A percentile compares a stretch with the other conserved stretches of the same genome.
phyloP scores from a whole-genome alignment of 495 filamentous ascomycete genomes.

The Aspergillus funiculosus region DNA sequence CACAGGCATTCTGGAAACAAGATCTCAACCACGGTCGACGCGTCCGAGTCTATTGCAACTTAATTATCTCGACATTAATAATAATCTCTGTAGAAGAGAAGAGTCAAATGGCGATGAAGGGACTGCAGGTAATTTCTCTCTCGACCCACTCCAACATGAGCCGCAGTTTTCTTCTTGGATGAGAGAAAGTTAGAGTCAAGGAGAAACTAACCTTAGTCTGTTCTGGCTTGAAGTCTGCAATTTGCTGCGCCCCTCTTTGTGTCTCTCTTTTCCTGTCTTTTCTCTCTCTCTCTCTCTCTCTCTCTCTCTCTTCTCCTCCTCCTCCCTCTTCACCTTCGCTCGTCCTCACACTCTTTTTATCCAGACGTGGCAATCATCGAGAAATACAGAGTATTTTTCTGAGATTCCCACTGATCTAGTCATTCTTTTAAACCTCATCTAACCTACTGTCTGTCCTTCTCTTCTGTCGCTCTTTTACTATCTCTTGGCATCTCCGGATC shows the following conservation, averaged over 20 bases:
- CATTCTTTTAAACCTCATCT: conserved; percentile 20
- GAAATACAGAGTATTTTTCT: no score
- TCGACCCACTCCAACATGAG: conserved; percentile 10
- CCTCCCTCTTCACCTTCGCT: conserved; percentile 18
- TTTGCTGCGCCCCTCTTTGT: conserved; percentile 5
- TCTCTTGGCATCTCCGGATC: conserved; percentile 19
- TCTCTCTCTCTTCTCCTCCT: conserved; percentile 17
- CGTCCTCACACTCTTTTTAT: conserved; percentile 9
- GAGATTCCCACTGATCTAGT: conserved; percentile 19
- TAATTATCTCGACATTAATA: no score
- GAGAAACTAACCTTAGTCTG: background rate
- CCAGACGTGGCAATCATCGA: no score
- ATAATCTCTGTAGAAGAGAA: no score
- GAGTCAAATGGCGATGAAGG: no score
- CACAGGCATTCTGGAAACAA: no score
- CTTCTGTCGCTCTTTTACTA: conserved; percentile 29
- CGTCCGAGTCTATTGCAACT: no score
- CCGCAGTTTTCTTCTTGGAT: no score
- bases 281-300: conserved; percentile 17
- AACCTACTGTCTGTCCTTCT: conserved; percentile 15
- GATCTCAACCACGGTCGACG: no score
- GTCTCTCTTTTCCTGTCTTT: conserved; percentile 16
- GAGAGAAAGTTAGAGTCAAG: no score
- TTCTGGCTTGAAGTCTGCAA: no score
- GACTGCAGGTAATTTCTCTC: conserved; percentile 4